These are phyloP conservation scores for Tephrocybe sp. DNA, from an alignment of 768 basidiomycete genomes.

Conservation along the genomic window DNA sequence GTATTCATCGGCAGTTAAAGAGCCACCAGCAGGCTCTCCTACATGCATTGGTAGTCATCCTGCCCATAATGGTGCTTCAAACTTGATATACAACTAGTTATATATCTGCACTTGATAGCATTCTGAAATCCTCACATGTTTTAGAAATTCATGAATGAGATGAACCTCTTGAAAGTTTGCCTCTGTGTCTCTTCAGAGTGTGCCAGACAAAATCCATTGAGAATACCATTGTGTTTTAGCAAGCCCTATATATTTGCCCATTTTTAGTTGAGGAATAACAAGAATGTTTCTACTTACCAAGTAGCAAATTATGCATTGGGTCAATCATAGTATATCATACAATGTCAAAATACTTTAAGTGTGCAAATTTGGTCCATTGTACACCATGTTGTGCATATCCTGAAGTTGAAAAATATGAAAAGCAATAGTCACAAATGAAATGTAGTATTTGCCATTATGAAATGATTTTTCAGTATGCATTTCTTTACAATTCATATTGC, in stretches of 20 bases:
- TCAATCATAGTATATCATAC: too few relatives aligned
- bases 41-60: constrained; percentile 24
- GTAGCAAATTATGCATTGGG: too few relatives aligned
- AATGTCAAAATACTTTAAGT: constrained; percentile 27
- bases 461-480: constrained; percentile 20
- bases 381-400: too few relatives aligned
- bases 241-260: constrained; percentile 18
- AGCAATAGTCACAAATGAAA: too few relatives aligned
- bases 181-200: constrained; percentile 12
- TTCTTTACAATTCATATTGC: not conserved
- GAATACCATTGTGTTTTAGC: constrained; percentile 26
- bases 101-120: too few relatives aligned
- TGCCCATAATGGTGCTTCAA: constrained; percentile 26
- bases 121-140: not conserved
- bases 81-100: constrained; percentile 18
- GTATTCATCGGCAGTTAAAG: constrained; percentile 28
- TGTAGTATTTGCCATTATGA: constrained; percentile 9
- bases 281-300: too few relatives aligned
- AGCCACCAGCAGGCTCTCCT: constrained; percentile 30
- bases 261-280: not conserved
- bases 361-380: constrained; percentile 25
- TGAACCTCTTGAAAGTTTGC: constrained; percentile 19
- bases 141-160: constrained; percentile 1
- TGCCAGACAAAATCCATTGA: constrained; percentile 20
- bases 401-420: too few relatives aligned